Conservation (phyloP, 2,329 filamentous ascomycete genomes). For the Clarireedia sp. region DNA sequence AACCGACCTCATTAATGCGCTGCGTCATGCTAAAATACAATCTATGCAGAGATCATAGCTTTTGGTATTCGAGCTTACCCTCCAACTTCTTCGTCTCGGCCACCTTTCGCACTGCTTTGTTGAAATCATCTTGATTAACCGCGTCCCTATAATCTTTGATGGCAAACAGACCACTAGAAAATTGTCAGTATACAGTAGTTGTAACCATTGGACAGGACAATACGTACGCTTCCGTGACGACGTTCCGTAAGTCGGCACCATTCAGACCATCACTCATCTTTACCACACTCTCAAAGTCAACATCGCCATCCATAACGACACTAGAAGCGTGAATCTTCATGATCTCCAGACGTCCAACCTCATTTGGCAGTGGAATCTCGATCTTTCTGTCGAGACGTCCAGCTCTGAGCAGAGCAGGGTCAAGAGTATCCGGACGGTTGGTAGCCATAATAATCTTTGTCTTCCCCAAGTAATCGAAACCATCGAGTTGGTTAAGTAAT, state of each 20-base stretch:
- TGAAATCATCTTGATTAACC: constrained; percentile 98
- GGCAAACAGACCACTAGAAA: constrained; percentile 74
- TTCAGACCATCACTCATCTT: constrained; percentile 99
- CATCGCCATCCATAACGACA: constrained; percentile 84
- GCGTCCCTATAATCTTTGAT: constrained; percentile 97
- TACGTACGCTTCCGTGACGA: constrained; percentile 94
- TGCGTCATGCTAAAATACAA: constrained; percentile 23
- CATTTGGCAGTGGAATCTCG: constrained; percentile 93
- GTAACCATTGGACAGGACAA: neutral
- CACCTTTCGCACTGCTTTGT: constrained; percentile 96
- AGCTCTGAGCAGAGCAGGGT: constrained; percentile 84
- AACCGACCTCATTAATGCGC: constrained; percentile 16
- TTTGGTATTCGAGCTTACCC: constrained; percentile 96
- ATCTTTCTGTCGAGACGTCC: constrained; percentile 95
- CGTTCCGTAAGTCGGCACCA: constrained; percentile 92
- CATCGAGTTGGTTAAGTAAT: constrained; percentile 94
- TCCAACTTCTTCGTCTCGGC: constrained; percentile 97
- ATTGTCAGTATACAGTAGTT: constrained; percentile 21
- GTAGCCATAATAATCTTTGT: constrained; percentile 99
- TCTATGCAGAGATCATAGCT: constrained; percentile 51
- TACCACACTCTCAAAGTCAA: constrained; percentile 97
- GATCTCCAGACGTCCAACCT: constrained; percentile 92
- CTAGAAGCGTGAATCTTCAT: constrained; percentile 91
- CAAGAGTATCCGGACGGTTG: constrained; percentile 91
- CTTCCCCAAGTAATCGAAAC: constrained; percentile 98